phyloP scores from a whole-genome alignment of 306 rosid species.

The Biancaea sappan region DNA sequence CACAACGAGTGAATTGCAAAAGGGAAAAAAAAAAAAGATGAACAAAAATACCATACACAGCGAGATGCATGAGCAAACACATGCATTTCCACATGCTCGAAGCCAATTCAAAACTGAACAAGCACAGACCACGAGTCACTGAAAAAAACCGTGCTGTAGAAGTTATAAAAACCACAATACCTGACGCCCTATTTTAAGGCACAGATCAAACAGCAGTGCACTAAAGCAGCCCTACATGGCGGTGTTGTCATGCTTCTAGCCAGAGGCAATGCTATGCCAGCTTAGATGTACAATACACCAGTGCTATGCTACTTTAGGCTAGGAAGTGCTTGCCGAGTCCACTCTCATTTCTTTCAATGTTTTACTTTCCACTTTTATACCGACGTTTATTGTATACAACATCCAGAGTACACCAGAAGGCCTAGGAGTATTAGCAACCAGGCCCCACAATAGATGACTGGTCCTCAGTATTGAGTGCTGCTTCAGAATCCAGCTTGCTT shows the following conservation, averaged over 20 bases:
- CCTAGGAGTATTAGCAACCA: constrained; percentile 44
- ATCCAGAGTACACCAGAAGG: not conserved
- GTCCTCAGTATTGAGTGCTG: constrained; percentile 56
- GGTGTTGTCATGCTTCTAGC: constrained; percentile 24
- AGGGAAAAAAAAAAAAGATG: not conserved
- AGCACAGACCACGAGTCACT: constrained; percentile 31
- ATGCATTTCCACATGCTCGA: constrained; percentile 14
- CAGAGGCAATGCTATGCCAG: not conserved
- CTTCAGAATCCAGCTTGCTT: constrained; percentile 52
- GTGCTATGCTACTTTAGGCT: not conserved
- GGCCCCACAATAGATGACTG: constrained; percentile 55
- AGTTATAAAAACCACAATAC: constrained; percentile 33
- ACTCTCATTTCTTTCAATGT: constrained; percentile 17
- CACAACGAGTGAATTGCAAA: constrained; percentile 10
- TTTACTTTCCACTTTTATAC: constrained; percentile 14
- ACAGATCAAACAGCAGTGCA: constrained; percentile 3
- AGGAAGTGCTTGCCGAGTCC: not conserved
- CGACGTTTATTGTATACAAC: constrained; percentile 15
- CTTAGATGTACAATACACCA: not conserved
- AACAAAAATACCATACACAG: not conserved
- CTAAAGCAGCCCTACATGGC: not conserved
- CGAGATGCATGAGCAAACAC: constrained; percentile 17
- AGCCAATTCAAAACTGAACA: constrained; percentile 34
- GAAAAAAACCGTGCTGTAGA: constrained; percentile 34
- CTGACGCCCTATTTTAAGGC: constrained; percentile 21